Evolutionary conservation across 1,139 yeast species (phyloP), one percentile per base, ranked within the genome.

Genomic region (Candida glucosophila): DNA sequence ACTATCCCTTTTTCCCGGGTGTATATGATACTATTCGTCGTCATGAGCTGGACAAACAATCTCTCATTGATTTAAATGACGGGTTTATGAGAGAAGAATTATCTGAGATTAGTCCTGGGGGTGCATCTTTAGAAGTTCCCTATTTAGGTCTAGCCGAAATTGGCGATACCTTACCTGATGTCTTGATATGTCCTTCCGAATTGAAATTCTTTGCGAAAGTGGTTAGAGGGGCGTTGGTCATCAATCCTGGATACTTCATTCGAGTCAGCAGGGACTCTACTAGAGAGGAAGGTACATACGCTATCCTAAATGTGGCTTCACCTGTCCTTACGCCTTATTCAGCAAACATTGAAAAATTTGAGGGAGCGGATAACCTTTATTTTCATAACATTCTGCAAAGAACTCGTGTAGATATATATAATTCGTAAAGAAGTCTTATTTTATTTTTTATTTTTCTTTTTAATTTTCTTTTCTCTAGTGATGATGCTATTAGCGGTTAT

Each of bases 1-100:
- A 77, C 43, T 90, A 90, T 45, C 98, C 98, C 0, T 54, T 68
- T 1, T 78, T 82, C 44, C 96, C 97, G 1, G 88, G 85, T 1
- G 63, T 77, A 0, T 44, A 69, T 0, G 6, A 13, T 6, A 49
- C 53, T 22, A 40, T 41, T 16, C 49, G 43, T 22, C 37, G 45
- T 9, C 14, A 27, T 3, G 30, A 30, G 9, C 36, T 26, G 6
- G 37, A 44, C 6, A 26, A 21, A 4, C 44, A 41, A 2, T 28
- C 32, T 2, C 9, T 36, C 7, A 30, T 32, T 2, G 32, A 35
- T 5, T 36, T 55, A 17, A 36, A 34, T 9, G 64, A 52, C 22
- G 69, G 68, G 1, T 23, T 49, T 5, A 46, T 57, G 50, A 58
- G 55, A 4, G 61, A 55, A 16, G 58, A 55, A 25, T 34, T 60